Conservation (phyloP, 2,329 filamentous ascomycete genomes). For the Colletotrichum magnum region DNA sequence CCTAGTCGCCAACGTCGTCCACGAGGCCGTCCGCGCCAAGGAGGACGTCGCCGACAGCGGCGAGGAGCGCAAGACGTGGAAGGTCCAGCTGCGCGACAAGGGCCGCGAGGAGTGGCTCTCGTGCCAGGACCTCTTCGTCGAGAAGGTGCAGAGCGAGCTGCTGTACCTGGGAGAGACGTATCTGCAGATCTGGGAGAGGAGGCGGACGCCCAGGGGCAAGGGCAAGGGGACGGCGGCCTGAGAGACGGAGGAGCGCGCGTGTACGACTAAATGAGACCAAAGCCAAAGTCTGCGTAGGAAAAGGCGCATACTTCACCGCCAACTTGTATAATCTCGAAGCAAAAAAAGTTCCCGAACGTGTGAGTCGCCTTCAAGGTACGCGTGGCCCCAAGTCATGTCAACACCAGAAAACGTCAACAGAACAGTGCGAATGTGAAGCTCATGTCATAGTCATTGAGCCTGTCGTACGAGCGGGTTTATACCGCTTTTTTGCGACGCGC, state of each 20-base stretch:
- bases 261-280: conserved; percentile 13
- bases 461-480: conserved; percentile 24
- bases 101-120: conserved; percentile 90
- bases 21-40: conserved; percentile 80
- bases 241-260: not conserved
- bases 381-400: not conserved
- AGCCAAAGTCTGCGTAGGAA: not conserved
- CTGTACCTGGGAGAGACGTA: conserved; percentile 95
- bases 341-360: no score
- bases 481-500: conserved; percentile 9
- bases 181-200: conserved; percentile 94
- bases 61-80: conserved; percentile 92
- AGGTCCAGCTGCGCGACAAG: conserved; percentile 89
- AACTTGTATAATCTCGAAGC: not conserved
- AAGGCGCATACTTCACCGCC: not conserved
- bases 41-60: conserved; percentile 92
- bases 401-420: no score
- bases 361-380: no score
- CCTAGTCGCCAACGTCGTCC: conserved; percentile 93
- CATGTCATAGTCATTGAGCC: conserved; percentile 40
- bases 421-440: conserved; percentile 5
- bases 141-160: conserved; percentile 89
- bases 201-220: conserved; percentile 67
- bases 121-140: conserved; percentile 93
- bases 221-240: conserved; percentile 49